Base-by-base conservation (phyloP, 2,329 filamentous ascomycete species). In the Fusarium pseudoanthophilum region DNA sequence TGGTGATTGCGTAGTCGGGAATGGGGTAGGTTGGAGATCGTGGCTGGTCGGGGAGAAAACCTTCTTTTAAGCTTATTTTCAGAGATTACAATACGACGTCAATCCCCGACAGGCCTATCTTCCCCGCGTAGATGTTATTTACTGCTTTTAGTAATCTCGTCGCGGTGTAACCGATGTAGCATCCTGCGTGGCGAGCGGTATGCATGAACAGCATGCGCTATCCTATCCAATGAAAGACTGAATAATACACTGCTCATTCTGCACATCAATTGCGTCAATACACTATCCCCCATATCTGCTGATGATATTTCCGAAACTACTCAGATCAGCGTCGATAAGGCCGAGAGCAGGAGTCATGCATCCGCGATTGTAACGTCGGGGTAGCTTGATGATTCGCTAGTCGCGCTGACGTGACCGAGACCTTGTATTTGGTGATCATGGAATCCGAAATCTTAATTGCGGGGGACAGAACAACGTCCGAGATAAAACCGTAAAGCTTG, bases 341-440 rank as follows among this genome's bases (percentile, higher is more conserved):
- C 28, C 24, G 3, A 42, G 10, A 11, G 7, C 20, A 69, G 60
- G 24, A 61, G 40, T 66, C 56, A 49, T 74, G 21, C 20, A 16
- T 28, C 7, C 20, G 37, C 7, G 43, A 39, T 24, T 56, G 45
- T 21, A 21, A 63, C 14, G 7, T 28, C 8, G 9, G 28, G 20
- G 16, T 13, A 40, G 10, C 1, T 15, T 49, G 28, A 5, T 66
- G 37, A 18, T 46, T 36, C 48, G 56, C 48, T 20, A 26, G 20
- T 6, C 3, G 3, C 28, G 59, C 24, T 73, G 71, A 74, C 71
- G 71, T 73, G 71, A 73, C 67, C 13, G 7, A 20, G n/a, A 61
- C 67, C 67, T 45, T 0, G 59, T 73, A 73, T 74, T 62, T 48
- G 67, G 71, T 73, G 71, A 67, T 73, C 11, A 34, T 5, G 32